These are phyloP conservation scores for Vaccinium vitisidaea DNA, from an alignment of 148 eudicot species.

Conservation along the genomic window DNA sequence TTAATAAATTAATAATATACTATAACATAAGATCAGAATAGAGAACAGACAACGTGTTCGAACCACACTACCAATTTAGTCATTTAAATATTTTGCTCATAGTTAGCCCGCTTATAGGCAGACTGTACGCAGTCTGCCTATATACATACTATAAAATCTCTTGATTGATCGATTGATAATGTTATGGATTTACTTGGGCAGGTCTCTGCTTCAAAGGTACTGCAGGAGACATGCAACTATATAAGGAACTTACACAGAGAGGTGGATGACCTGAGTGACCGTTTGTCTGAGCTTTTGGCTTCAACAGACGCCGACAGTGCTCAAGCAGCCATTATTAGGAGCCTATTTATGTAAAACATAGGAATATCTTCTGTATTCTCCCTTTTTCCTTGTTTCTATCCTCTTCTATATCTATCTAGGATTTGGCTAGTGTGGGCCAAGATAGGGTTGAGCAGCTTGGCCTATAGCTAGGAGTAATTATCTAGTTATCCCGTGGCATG, in stretches of 20 bases:
- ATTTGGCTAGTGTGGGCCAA: not conserved
- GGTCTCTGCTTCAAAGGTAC: conserved; percentile 76
- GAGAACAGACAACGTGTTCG: not conserved
- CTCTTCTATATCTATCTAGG: conserved; percentile 8
- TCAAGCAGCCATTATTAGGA: conserved; percentile 88
- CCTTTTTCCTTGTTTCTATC: not conserved
- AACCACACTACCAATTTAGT: not conserved
- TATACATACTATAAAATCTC: not conserved
- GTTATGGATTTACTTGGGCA: conserved; percentile 19
- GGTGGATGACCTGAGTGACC: conserved; percentile 83
- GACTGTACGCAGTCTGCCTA: not conserved
- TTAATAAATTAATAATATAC: not conserved
- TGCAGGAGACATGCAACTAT: conserved; percentile 93
- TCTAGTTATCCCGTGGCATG: not conserved
- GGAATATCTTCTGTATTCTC: not conserved
- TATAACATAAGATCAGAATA: not conserved
- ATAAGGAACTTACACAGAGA: conserved; percentile 81
- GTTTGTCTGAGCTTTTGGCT: conserved; percentile 76
- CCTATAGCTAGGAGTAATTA: not conserved
- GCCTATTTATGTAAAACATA: conserved; percentile 59
- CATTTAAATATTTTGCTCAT: not conserved
- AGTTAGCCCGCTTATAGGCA: not conserved
- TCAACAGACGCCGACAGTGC: conserved; percentile 79
- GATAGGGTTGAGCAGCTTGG: not conserved
- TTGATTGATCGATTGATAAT: not conserved